Evolutionary conservation across 2,329 filamentous ascomycete species (phyloP).

Genomic region (Epichloe uncinata): DNA sequence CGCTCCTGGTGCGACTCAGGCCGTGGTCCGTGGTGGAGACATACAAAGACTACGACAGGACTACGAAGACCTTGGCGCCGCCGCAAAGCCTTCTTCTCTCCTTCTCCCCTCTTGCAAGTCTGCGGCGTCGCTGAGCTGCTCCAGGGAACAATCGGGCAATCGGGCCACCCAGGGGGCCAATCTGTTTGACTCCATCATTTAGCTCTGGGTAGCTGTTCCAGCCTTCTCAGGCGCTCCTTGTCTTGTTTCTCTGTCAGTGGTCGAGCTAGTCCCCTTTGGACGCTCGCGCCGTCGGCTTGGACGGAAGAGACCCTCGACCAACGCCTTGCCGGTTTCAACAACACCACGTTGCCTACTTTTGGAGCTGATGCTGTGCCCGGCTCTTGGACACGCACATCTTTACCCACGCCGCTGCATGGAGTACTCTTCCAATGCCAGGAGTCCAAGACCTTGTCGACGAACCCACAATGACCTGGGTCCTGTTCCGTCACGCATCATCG

Average conservation of each 20-base stretch:
- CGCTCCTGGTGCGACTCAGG: neutral
- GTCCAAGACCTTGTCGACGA: neutral
- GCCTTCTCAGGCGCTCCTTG: neutral
- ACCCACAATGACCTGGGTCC: neutral
- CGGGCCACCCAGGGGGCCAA: neutral
- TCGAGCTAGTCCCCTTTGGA: neutral
- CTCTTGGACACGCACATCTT: no score
- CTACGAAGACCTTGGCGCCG: neutral
- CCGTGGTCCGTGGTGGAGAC: no score
- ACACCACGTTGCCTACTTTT: neutral
- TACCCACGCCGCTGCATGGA: no score
- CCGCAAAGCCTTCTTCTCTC: neutral
- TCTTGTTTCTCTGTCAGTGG: neutral
- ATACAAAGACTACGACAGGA: neutral
- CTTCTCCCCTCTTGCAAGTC: no score
- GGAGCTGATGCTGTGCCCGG: no score
- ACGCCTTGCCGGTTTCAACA: constrained; percentile 2
- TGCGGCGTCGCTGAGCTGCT: neutral
- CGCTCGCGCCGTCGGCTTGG: neutral
- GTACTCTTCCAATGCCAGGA: neutral
- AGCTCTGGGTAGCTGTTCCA: neutral
- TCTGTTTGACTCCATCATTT: neutral
- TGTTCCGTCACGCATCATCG: neutral
- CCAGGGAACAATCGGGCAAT: no score
- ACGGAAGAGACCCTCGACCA: neutral